Percentiles rank a stretch among this genome's conserved stretches.
Conservation (phyloP, 2,329 filamentous ascomycete species). For the Elsinoe ampelina region DNA sequence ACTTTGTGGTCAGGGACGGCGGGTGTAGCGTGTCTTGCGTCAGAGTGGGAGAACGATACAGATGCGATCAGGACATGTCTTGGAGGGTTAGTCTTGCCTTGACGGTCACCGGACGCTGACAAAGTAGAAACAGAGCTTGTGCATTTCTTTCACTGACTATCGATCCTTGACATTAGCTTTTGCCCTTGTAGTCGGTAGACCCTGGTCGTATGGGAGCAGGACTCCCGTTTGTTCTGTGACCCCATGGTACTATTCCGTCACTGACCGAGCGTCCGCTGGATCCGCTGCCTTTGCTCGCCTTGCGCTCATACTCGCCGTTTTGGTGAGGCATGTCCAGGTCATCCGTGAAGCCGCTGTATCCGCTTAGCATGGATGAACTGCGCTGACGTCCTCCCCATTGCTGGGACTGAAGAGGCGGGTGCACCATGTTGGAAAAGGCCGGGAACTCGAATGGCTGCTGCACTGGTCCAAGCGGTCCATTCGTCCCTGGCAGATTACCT, state of each 20-base stretch:
- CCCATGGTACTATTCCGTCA: conserved; percentile 10
- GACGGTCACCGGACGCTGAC: background rate
- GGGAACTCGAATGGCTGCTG: conserved; percentile 15
- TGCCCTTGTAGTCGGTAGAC: conserved; percentile 11
- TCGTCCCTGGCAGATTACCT: conserved; percentile 47
- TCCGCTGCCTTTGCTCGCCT: conserved; percentile 14
- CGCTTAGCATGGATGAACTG: conserved; percentile 44
- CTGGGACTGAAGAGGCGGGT: background rate
- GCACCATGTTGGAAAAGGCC: conserved; percentile 14
- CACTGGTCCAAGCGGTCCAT: conserved; percentile 17
- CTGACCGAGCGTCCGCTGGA: conserved; percentile 12
- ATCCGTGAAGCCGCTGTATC: conserved; percentile 44
- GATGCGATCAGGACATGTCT: background rate
- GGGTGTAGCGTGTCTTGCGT: conserved; percentile 4
- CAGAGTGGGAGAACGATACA: background rate
- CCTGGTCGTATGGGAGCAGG: conserved; percentile 6
- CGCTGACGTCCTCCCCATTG: conserved; percentile 31
- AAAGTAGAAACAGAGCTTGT: conserved; percentile 6
- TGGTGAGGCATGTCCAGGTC: conserved; percentile 15
- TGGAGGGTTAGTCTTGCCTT: background rate
- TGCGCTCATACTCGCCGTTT: conserved; percentile 15
- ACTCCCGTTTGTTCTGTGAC: conserved; percentile 11
- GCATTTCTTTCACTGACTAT: conserved; percentile 8
- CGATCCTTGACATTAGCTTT: conserved; percentile 4
- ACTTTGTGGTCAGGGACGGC: background rate